Conservation (phyloP, 1,284 basidiomycete species). For the Boletus semigastroideus region DNA sequence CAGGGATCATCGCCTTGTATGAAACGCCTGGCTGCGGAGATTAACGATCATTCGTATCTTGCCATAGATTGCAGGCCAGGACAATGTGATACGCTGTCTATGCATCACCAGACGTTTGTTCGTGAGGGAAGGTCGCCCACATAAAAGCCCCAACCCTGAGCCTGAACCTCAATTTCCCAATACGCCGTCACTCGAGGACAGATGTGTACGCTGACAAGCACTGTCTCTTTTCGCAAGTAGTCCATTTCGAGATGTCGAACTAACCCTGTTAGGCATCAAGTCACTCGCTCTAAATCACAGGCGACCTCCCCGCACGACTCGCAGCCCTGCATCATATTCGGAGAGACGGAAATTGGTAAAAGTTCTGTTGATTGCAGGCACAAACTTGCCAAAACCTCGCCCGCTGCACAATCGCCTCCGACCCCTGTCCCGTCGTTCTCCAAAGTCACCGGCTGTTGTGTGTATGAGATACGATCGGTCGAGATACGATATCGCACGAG, state of each 20-base stretch:
- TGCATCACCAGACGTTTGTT: too few species aligned
- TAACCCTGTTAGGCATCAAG: conserved; percentile 14
- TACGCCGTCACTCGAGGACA: conserved; percentile 2
- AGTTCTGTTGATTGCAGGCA: conserved; percentile 29
- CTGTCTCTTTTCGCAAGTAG: conserved; percentile 12
- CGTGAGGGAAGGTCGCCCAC: background rate
- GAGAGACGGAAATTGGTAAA: conserved; percentile 29
- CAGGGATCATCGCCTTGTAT: conserved; percentile 2
- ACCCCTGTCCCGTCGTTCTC: conserved; percentile 18
- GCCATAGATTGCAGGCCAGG: too few species aligned
- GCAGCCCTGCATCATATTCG: conserved; percentile 21
- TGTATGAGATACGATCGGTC: conserved; percentile 39
- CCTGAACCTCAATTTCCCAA: conserved; percentile 7
- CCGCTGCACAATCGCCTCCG: conserved; percentile 25
- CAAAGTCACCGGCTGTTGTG: conserved; percentile 10
- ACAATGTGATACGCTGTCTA: too few species aligned
- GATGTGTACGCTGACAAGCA: conserved; percentile 6
- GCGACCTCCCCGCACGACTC: conserved; percentile 19
- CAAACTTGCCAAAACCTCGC: conserved; percentile 22
- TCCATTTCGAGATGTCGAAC: background rate
- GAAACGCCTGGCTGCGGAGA: conserved; percentile 10
- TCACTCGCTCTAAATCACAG: background rate
- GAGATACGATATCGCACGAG: too few species aligned
- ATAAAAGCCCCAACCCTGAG: background rate
- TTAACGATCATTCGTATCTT: background rate